Evolutionary conservation across 176 grass and related monocot species (phyloP), one percentile per base, ranked within the genome.

Genomic region (Zoysia japonica): DNA sequence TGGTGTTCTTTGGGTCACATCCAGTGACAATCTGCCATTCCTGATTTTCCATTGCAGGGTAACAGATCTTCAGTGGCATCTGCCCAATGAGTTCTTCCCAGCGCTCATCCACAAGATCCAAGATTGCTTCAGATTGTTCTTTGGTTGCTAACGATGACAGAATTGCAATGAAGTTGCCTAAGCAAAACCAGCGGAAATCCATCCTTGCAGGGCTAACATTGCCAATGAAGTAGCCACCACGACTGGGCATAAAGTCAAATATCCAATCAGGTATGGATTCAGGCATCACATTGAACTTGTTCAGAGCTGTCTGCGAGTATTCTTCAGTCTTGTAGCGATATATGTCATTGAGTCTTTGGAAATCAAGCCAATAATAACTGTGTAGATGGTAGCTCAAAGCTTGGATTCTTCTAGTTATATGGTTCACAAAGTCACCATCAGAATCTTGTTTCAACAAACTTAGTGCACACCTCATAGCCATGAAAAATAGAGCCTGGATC

Each of bases 231-330:
- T 91, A 94, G 37, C 92, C 92, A 48, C 89, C 92, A 46, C 69
- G 77, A 47, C 80, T 81, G 57, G 92, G 92, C 92, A 94, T 91
- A 75, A 91, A 94, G 65, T 94, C 86, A 70, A 94, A 94, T 80
- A 94, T 72, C 92, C 92, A 94, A 52, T 94, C 89, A 39, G 92
- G 92, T 66, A 94, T 83, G 11, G 89, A 94, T 68, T 91, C 89
- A 11, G 92, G 92, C 48, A 94, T 94, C 77, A 94, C 92, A 71
- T 94, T 94, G 69, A 94, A 94, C 61, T 94, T 94, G 86, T 94
- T 94, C 83, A 94, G 49, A 48, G 92, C 92, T 81, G 89, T 94
- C 76, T 91, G 68, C 41, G 92, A 94, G 47, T 94, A 94, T 84
- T 94, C 92, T 78, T 94, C 92, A 11, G 89, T 94, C 80, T 91